A percentile compares a stretch with the other conserved stretches of the same genome.
Evolutionary conservation across 805 yeast genomes (phyloP).

Genomic region (Suhomyces sp.): DNA sequence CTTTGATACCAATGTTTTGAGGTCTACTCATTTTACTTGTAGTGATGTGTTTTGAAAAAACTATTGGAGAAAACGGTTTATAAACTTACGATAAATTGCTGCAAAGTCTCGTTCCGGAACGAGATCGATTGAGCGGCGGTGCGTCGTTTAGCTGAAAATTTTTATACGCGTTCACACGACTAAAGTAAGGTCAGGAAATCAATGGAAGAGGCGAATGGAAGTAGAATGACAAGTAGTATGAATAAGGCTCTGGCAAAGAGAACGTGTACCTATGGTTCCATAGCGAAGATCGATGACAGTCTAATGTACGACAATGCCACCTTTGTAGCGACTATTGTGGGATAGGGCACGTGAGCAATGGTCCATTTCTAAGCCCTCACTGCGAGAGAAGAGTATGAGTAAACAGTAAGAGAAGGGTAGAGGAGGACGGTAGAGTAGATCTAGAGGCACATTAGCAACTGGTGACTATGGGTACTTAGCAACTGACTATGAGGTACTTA

Average conservation of each 20-base stretch:
- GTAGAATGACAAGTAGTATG: too few relatives aligned
- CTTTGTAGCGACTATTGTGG: neutral
- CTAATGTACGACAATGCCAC: neutral
- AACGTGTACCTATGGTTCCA: too few relatives aligned
- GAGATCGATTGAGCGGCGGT: neutral
- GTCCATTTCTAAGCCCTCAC: too few relatives aligned
- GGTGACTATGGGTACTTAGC: too few relatives aligned
- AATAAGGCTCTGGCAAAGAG: too few relatives aligned
- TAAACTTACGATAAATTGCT: neutral
- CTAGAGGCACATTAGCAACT: too few relatives aligned
- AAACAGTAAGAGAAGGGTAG: too few relatives aligned
- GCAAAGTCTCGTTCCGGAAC: conserved; percentile 3
- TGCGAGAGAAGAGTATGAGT: too few relatives aligned
- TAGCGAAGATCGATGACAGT: neutral
- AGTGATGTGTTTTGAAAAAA: neutral
- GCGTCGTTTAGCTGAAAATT: conserved; percentile 4
- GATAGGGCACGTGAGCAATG: neutral
- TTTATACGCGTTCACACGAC: conserved; percentile 4
- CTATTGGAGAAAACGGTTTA: neutral
- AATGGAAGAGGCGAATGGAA: neutral
- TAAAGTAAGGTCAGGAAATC: neutral
- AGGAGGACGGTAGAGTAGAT: too few relatives aligned
- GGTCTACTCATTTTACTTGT: conserved; percentile 47
- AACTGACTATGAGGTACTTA: too few relatives aligned
- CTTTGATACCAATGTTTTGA: conserved; percentile 93